phyloP scores from a whole-genome alignment of 179 eudicot species.

The Beta macrorhiza region DNA sequence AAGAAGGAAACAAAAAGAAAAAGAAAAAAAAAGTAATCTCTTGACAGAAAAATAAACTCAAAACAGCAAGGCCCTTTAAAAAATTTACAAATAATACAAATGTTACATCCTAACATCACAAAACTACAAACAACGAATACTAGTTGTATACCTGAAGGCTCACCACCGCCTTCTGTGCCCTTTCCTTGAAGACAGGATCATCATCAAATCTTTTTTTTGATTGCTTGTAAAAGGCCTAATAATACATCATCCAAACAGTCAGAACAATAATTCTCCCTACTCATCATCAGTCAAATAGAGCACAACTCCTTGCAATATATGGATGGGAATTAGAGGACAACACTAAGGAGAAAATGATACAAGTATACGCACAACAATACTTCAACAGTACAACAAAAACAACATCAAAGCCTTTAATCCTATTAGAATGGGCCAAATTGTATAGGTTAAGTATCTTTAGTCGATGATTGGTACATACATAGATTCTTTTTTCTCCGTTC shows the following conservation, averaged over 20 bases:
- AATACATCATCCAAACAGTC: conserved; percentile 21
- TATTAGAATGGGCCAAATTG: no score
- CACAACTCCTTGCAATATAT: background rate
- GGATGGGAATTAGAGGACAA: background rate
- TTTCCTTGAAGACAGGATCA: conserved; percentile 85
- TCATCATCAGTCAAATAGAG: background rate
- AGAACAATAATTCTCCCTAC: background rate
- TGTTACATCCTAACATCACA: background rate
- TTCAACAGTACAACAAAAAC: background rate
- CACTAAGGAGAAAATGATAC: background rate
- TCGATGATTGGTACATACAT: no score
- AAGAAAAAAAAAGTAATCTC: background rate
- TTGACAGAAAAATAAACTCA: background rate
- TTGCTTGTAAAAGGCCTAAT: conserved; percentile 81
- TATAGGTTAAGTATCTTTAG: no score
- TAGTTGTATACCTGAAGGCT: conserved; percentile 69
- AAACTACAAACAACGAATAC: background rate
- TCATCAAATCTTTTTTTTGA: conserved; percentile 85
- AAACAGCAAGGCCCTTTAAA: background rate
- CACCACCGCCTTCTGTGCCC: conserved; percentile 89
- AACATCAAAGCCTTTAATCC: background rate
- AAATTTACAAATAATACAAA: background rate
- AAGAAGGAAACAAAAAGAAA: background rate
- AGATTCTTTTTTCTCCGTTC: no score
- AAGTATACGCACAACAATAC: background rate